Evolutionary conservation across 31 red algal genomes (phyloP).

Genomic region (Asparagopsis taxiformis): DNA sequence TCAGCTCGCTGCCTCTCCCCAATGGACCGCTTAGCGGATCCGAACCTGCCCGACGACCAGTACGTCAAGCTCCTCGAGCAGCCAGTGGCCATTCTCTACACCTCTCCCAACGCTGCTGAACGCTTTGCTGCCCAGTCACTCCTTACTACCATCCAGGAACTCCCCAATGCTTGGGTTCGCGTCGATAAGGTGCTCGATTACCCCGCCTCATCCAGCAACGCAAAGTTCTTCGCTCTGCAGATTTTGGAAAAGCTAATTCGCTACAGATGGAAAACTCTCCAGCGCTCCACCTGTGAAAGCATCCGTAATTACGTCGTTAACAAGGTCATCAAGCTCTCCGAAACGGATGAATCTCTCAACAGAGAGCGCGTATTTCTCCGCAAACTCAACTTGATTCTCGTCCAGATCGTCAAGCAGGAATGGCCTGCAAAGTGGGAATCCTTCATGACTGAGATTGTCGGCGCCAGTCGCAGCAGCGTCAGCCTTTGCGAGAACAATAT

Average conservation of each 20-base stretch:
- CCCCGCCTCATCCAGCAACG: constrained; percentile 44
- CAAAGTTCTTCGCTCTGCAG: constrained; percentile 97
- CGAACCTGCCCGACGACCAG: constrained; percentile 79
- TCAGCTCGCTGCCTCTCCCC: background rate
- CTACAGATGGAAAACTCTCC: constrained; percentile 98
- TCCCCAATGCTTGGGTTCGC: constrained; percentile 91
- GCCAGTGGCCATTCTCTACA: constrained; percentile 77
- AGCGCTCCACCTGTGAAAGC: constrained; percentile 77
- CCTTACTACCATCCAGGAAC: constrained; percentile 79
- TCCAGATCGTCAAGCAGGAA: constrained; percentile 96
- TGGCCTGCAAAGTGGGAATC: constrained; percentile 93
- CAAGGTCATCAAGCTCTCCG: constrained; percentile 87
- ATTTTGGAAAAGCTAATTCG: constrained; percentile 91
- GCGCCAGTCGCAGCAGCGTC: constrained; percentile 75
- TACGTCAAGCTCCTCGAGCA: constrained; percentile 85
- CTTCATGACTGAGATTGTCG: constrained; percentile 94
- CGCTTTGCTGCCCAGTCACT: constrained; percentile 78
- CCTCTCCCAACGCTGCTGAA: constrained; percentile 54
- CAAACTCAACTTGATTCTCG: constrained; percentile 96
- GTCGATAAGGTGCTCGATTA: constrained; percentile 95
- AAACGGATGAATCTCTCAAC: constrained; percentile 62
- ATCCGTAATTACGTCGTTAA: constrained; percentile 94
- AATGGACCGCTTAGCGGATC: constrained; percentile 86
- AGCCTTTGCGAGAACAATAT: constrained; percentile 99
- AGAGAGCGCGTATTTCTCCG: constrained; percentile 80